A percentile compares a stretch with the other conserved stretches of the same genome.
These are phyloP conservation scores for Apiospora pterosperma DNA, from an alignment of 2,329 filamentous ascomycete genomes.

Conservation along the genomic window DNA sequence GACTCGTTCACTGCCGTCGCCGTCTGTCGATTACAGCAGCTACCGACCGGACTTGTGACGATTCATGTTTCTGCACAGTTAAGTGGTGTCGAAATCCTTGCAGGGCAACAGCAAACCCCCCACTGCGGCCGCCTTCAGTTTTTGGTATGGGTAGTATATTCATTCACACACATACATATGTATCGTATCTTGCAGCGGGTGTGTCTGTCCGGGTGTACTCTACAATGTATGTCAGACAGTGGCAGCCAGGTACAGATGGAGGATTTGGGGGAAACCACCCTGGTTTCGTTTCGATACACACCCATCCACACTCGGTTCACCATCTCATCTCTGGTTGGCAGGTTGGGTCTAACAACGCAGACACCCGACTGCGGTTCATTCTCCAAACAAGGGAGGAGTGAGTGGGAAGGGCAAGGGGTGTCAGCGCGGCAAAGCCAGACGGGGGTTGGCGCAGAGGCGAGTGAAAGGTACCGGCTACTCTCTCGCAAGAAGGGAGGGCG, in stretches of 20 bases:
- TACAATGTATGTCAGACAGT: background rate
- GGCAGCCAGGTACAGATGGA: background rate
- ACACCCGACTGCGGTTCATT: slow-evolving; percentile 1
- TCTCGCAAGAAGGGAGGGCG: background rate
- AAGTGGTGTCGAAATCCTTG: background rate
- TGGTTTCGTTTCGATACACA: background rate
- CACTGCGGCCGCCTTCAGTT: background rate
- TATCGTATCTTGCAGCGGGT: background rate
- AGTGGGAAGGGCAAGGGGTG: background rate
- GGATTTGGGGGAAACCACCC: background rate
- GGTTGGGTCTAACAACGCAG: background rate
- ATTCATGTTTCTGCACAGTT: background rate
- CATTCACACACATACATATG: background rate
- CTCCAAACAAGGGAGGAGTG: background rate
- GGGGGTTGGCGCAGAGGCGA: background rate
- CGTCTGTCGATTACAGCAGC: background rate
- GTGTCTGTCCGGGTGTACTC: background rate
- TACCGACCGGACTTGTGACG: background rate
- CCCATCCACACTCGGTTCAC: background rate
- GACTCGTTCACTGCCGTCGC: background rate
- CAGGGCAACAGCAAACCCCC: background rate
- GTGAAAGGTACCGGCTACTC: too few species aligned
- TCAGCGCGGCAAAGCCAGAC: background rate
- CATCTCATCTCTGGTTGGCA: background rate
- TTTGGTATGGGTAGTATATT: background rate